Base-by-base conservation (phyloP, 2,329 filamentous ascomycete genomes). In the Chrysosporium keratinophilum region DNA sequence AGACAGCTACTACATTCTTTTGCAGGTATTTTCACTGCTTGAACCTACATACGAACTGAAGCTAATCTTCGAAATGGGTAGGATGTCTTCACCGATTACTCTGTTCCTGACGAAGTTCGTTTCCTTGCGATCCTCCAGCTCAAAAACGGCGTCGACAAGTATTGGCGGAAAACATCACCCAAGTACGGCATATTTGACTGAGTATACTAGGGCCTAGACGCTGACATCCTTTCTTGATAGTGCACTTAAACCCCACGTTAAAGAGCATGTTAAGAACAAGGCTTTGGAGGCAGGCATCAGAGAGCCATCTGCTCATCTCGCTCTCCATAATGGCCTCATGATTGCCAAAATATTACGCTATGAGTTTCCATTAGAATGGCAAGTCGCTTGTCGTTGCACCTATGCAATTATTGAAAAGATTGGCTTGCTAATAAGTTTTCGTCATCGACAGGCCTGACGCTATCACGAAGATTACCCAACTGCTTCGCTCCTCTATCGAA, bases 101-200 rank as follows among this genome's bases (percentile, higher is more conserved):
- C 82, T 1, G 74, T 94, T 1, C 86, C 88, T 1, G 71, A 81
- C 55, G 84, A 94, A 63, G 80, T 91, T 51, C 86, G 93, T 57
- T 89, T 95, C 64, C 82, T 96, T 10, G 87, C 91, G 52, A 82
- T 97, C 55, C 95, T 97, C 61, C 87, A 95, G 66, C 78, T 98
- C 52, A 97, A 97, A 68, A 96, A 97, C 68, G 93, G 90, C 53
- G 90, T 97, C 69, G 91, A 97, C 67, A 89, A 85, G 66, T 88
- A 89, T 69, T 98, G 93, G 93, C 80, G 93, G 65, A 88, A 78
- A 66, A 87, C 86, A 34, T 82, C 87, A 48, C 79, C 85, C 54
- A 82, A 84, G 66, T 79, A 80, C 28, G 68, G 6, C 47, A 39
- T 7, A 12, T 34, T n/a, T 37, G 20, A 28, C 19, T 11, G 2